Percentiles rank a stretch among this genome's conserved stretches.
Conservation (phyloP, 176 grass and related monocot genomes). For the Canna indica region DNA sequence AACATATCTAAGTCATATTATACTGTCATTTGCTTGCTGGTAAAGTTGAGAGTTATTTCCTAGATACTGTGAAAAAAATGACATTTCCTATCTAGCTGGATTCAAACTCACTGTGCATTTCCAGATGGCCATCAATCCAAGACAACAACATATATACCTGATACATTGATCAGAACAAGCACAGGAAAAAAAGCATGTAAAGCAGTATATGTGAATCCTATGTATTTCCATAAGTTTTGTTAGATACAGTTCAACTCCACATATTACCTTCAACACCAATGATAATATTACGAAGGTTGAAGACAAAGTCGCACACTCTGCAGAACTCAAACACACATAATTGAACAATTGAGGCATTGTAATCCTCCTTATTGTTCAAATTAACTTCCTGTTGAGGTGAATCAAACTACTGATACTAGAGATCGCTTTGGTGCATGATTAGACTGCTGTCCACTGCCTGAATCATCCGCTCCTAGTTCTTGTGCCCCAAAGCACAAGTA, state of each 20-base stretch:
- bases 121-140: background rate
- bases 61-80: too few species aligned
- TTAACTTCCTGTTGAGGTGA: background rate
- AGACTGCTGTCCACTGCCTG: constrained; percentile 38
- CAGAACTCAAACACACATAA: background rate
- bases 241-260: background rate
- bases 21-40: too few species aligned
- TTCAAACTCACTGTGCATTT: background rate
- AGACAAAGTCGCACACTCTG: background rate
- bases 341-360: background rate
- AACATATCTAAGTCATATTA: background rate
- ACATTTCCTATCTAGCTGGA: background rate
- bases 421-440: constrained; percentile 50
- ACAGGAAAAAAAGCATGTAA: background rate
- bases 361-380: background rate
- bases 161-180: background rate
- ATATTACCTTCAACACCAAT: background rate
- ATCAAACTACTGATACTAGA: constrained; percentile 41
- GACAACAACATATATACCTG: background rate
- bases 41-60: too few species aligned
- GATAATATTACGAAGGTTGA: background rate
- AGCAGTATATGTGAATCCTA: background rate
- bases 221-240: background rate
- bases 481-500: constrained; percentile 80
- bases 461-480: constrained; percentile 48